A percentile compares a stretch with the other conserved stretches of the same genome.
Evolutionary conservation across 2,329 filamentous ascomycete species (phyloP).

Genomic region (Huntiella savannae): DNA sequence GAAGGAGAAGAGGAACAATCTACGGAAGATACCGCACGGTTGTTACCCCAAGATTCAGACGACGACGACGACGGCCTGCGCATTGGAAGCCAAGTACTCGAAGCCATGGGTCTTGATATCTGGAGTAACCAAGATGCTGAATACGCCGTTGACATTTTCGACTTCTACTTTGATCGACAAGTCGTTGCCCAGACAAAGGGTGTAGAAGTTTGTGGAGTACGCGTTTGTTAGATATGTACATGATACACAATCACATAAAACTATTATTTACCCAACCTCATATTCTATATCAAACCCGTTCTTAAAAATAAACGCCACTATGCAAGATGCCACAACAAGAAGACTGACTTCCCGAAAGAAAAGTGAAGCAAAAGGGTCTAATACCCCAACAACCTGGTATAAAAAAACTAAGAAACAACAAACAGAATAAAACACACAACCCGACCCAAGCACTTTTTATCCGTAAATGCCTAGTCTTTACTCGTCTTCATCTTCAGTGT

Average conservation of each 20-base stretch:
- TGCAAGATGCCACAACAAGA: not conserved
- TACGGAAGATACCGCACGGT: slow-evolving; percentile 15
- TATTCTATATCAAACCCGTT: not conserved
- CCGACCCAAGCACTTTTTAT: slow-evolving; percentile 11
- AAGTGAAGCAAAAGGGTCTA: not conserved
- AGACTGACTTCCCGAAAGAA: not conserved
- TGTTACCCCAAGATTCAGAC: slow-evolving; percentile 11
- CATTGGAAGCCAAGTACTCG: slow-evolving; percentile 45
- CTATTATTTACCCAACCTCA: too few relatives aligned
- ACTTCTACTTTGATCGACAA: slow-evolving; percentile 44
- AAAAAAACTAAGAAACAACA: not conserved
- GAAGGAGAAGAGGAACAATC: slow-evolving; percentile 17
- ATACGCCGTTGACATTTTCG: slow-evolving; percentile 45
- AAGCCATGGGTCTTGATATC: slow-evolving; percentile 55
- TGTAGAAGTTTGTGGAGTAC: slow-evolving; percentile 56
- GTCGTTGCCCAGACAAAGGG: slow-evolving; percentile 47
- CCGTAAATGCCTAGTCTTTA: not conserved
- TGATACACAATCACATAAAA: too few relatives aligned
- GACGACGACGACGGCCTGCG: slow-evolving; percentile 20
- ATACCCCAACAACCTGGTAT: not conserved
- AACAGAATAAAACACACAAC: slow-evolving; percentile 11
- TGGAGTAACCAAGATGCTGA: slow-evolving; percentile 55
- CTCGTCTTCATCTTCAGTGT: slow-evolving; percentile 38
- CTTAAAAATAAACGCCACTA: not conserved
- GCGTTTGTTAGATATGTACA: slow-evolving; percentile 34